Base-by-base conservation (phyloP, 140 eudicot species). In the Ambrosia hybrid region DNA sequence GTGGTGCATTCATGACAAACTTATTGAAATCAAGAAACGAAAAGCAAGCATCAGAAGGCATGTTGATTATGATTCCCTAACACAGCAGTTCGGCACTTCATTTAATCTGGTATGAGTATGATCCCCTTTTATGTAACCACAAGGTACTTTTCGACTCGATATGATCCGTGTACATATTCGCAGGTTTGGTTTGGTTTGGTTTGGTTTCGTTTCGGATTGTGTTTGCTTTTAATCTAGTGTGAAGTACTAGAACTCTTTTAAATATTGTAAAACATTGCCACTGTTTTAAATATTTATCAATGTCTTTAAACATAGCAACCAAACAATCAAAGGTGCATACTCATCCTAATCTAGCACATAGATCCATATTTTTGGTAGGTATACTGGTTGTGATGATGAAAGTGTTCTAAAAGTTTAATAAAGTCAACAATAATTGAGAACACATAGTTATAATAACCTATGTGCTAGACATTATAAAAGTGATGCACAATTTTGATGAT, bases 1-100 rank as follows among this genome's bases (percentile, higher is more conserved):
- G 0, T 94, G 97, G 99, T 94, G 97, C 69, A 86, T 94, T 51
- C 85, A 94, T 57, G 97, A 90, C 58, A 83, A 83, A 81, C 82
- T 94, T 66, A 81, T 94, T 67, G 81, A 85, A 43, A 94, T 94
- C 78, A 94, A 94, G 87, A 86, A 65, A 65, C 73, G 76, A 5
- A 82, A 73, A 51, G 55, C 58, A 12, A 65, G 73, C 43, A 2
- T 2, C 0, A 81, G 78, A 33, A 74, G 76, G 46, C 26, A 73
- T 71, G 53, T 6, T 10, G 52, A 41, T 36, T 5, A 74, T 9
- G 77, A 78, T 52, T 70, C 79, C 45, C 83, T 87, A 30, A 71
- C 34, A 14, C 43, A 60, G 43, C 65, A 75, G 78, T 72, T 87
- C 26, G 41, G 59, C 30, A 43, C 38, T n/a, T 63, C 67, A 6